Evolutionary conservation across 1,284 basidiomycete species (phyloP), one percentile per base, ranked within the genome.

Genomic region (Mycena citricolor): DNA sequence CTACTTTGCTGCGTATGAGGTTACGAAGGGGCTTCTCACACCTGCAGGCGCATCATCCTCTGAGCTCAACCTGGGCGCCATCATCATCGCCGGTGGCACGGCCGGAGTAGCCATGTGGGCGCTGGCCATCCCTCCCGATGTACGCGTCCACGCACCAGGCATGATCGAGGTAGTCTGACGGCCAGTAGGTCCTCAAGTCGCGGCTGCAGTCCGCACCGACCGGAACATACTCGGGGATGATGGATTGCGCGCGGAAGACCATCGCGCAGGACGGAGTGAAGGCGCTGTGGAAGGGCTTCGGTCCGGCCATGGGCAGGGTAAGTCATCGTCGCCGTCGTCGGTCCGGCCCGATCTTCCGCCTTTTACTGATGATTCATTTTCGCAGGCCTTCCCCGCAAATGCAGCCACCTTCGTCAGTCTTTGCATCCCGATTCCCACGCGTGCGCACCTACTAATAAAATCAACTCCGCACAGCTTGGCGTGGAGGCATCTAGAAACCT

Each of bases 51-150:
- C 86, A 28, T 81, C 82, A 10, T 74, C 90, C 4, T 77, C 83
- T 25, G 83, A 97, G 44, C 76, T 99, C 50, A 91, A 94, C 61
- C 75, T 99, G 28, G 75, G 87, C 33, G 88, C 90, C 22, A 83
- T 99, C 59, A 87, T 98, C 58, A 60, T 94, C 41, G 93, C 97
- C 32, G 97, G 97, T 60, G 95, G 94, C 51, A 84, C 83, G 42
- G 97, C 97, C 7, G 97, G 97, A 60, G 83, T 99, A 25, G 93
- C 94, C 33, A 99, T 99, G 97, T 97, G 94, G 94, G 76, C 89
- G 24, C 75, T 97, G 55, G 94, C 90, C 23, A 95, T 97, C 56
- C 94, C 94, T 40, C 93, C 94, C 35, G 94, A 97, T 68, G 93
- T 92, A 59, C 54, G 88, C 3, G 10, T 35, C 16, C 31, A 34